Evolutionary conservation across 2,329 filamentous ascomycete genomes (phyloP), one percentile per base, ranked within the genome.

Genomic region (Cercospora sp.): DNA sequence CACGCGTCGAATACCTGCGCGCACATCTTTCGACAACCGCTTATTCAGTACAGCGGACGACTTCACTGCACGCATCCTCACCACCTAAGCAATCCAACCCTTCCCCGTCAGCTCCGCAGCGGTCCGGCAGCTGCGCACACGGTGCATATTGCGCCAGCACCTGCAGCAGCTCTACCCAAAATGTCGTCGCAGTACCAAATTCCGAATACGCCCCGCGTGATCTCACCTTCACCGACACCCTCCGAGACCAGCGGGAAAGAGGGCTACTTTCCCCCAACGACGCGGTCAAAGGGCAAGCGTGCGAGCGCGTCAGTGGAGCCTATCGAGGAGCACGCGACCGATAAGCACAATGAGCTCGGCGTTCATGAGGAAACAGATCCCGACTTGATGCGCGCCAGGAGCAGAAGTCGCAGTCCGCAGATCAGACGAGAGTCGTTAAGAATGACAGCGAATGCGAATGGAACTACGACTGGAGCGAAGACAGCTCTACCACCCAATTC

Each of bases 131-230:
- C 62, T 65, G 58, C 59, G 53, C 65, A 63, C 68, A 58, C 53
- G 12, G 28, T 63, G 64, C 64, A 64, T 57, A 31, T 65, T 57
- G 62, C 62, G 48, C 42, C 36, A 58, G 57, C 58, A 57, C 23
- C 30, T 23, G 28, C 28, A 23, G 36, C 45, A 51, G 30, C 31
- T 57, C 48, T 45, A 64, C 64, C 63, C 63, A 68, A 60, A 65
- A 75, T 75, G 74, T 67, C 70, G 23, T 81, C 83, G 59, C 81
- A 83, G 74, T 82, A 86, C 71, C 82, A 84, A 73, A 83, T 95
- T 67, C 93, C 94, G 66, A 86, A 87, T 66, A 95, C 91, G 66
- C 93, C 93, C 75, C 90, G 93, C 76, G 91, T 97, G 73, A 96
- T 95, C 74, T 96, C 93, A 12, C 93, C 94, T 48, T 95, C 93